Conservation (phyloP, 768 basidiomycete species). For the Russula abietina region DNA sequence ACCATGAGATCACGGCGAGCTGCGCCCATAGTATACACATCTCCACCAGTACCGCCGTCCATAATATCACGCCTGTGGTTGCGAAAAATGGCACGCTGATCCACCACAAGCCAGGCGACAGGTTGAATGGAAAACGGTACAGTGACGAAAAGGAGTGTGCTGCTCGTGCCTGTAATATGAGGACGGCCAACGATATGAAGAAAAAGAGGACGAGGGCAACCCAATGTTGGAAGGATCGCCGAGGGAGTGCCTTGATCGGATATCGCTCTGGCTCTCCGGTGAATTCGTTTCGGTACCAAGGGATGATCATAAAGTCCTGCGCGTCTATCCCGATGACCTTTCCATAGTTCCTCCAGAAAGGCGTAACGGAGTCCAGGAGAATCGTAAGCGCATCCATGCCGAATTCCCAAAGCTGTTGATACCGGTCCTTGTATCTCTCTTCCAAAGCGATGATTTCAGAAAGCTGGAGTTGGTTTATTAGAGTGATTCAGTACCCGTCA, state of each 20-base stretch:
- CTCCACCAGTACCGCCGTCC: slow-evolving; percentile 60
- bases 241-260: slow-evolving; percentile 50
- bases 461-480: slow-evolving; percentile 38
- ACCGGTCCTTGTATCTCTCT: slow-evolving; percentile 74
- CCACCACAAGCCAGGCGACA: slow-evolving; percentile 58
- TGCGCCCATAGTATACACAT: slow-evolving; percentile 51
- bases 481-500: slow-evolving; percentile 2
- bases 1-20: slow-evolving; percentile 59
- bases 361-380: slow-evolving; percentile 67
- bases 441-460: slow-evolving; percentile 65
- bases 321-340: slow-evolving; percentile 77
- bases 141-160: slow-evolving; percentile 50
- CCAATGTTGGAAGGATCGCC: slow-evolving; percentile 65
- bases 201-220: slow-evolving; percentile 51
- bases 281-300: slow-evolving; percentile 78
- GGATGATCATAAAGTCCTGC: slow-evolving; percentile 75
- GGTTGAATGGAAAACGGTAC: slow-evolving; percentile 52
- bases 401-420: slow-evolving; percentile 76
- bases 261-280: slow-evolving; percentile 71
- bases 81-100: slow-evolving; percentile 56
- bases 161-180: slow-evolving; percentile 51
- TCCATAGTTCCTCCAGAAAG: slow-evolving; percentile 77
- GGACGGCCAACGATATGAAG: slow-evolving; percentile 41
- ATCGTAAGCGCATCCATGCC: slow-evolving; percentile 74
- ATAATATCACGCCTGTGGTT: slow-evolving; percentile 58